These are phyloP conservation scores for Ustilaginoidea virens DNA, from an alignment of 2,329 filamentous ascomycete species.

Conservation along the genomic window DNA sequence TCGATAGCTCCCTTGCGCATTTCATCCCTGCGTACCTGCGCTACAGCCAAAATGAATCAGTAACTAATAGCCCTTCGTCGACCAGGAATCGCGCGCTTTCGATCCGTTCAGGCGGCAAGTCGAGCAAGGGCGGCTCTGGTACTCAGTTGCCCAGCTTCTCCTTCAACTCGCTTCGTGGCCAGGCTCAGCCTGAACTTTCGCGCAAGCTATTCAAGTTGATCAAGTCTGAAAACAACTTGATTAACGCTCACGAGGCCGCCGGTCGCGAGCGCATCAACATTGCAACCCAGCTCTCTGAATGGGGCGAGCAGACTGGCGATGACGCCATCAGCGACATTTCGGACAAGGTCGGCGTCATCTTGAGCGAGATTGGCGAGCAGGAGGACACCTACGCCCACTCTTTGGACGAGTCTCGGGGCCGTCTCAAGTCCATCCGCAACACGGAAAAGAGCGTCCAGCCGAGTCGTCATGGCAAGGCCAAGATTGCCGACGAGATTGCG, in stretches of 20 bases:
- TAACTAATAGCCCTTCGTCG: conserved; percentile 12
- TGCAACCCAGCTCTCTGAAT: conserved; percentile 83
- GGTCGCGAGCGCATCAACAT: conserved; percentile 73
- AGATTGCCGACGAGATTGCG: conserved; percentile 85
- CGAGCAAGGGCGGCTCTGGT: conserved; percentile 22
- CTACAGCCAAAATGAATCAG: conserved; percentile 7
- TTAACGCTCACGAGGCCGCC: conserved; percentile 70
- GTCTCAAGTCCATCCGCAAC: conserved; percentile 87
- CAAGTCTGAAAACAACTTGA: conserved; percentile 85
- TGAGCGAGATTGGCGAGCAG: conserved; percentile 87
- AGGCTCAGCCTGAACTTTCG: conserved; percentile 74
- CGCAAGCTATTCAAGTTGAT: conserved; percentile 83
- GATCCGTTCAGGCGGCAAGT: conserved; percentile 51
- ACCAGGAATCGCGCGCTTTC: conserved; percentile 59
- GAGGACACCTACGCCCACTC: conserved; percentile 79
- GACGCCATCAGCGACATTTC: conserved; percentile 78
- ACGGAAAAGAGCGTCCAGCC: conserved; percentile 93
- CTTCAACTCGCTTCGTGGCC: conserved; percentile 72
- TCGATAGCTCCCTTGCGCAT: conserved; percentile 13
- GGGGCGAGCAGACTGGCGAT: conserved; percentile 85
- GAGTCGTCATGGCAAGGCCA: conserved; percentile 70
- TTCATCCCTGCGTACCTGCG: conserved; percentile 8
- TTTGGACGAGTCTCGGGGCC: conserved; percentile 66
- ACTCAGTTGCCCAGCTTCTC: conserved; percentile 53
- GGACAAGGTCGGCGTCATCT: conserved; percentile 86